Evolutionary conservation across 352 stramenopile species (phyloP).

Genomic region (Phytophthora hybrid): DNA sequence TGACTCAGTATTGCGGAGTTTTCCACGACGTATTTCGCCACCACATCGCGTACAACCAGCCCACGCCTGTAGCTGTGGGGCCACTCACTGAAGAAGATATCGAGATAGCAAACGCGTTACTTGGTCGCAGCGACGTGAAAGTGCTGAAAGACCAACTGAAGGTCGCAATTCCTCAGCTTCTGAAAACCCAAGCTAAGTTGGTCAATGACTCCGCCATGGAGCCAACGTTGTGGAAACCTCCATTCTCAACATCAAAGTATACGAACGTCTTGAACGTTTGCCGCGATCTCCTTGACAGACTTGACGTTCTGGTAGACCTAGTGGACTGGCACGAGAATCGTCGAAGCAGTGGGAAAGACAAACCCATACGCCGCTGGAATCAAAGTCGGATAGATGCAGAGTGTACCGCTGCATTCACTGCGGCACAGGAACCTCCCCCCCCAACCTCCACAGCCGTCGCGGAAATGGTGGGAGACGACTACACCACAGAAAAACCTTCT

Average conservation of each 20-base stretch:
- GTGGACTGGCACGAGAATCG: slow-evolving; percentile 68
- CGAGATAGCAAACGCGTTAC: slow-evolving; percentile 39
- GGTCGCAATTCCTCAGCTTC: slow-evolving; percentile 40
- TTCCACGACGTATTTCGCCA: slow-evolving; percentile 69
- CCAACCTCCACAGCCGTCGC: slow-evolving; percentile 27
- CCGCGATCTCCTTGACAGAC: slow-evolving; percentile 56
- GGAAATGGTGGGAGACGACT: slow-evolving; percentile 25
- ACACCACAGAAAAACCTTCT: slow-evolving; percentile 10
- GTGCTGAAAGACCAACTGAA: slow-evolving; percentile 54
- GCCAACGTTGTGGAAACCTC: slow-evolving; percentile 64
- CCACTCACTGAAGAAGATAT: slow-evolving; percentile 37
- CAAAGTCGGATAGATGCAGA: slow-evolving; percentile 48
- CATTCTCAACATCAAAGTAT: slow-evolving; percentile 71
- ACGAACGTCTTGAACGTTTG: slow-evolving; percentile 53
- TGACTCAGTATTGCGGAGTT: slow-evolving; percentile 53
- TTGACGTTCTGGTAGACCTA: slow-evolving; percentile 72
- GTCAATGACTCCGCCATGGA: slow-evolving; percentile 60
- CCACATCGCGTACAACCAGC: slow-evolving; percentile 57
- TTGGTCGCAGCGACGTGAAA: slow-evolving; percentile 46
- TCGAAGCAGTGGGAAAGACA: slow-evolving; percentile 39
- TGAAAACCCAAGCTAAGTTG: slow-evolving; percentile 58
- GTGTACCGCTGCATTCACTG: slow-evolving; percentile 42
- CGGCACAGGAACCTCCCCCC: slow-evolving; percentile 38
- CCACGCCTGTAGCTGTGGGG: background rate
- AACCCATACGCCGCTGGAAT: slow-evolving; percentile 33